Evolutionary conservation across 768 basidiomycete genomes (phyloP), one percentile per base, ranked within the genome.

Genomic region (Scleroderma citrinum): DNA sequence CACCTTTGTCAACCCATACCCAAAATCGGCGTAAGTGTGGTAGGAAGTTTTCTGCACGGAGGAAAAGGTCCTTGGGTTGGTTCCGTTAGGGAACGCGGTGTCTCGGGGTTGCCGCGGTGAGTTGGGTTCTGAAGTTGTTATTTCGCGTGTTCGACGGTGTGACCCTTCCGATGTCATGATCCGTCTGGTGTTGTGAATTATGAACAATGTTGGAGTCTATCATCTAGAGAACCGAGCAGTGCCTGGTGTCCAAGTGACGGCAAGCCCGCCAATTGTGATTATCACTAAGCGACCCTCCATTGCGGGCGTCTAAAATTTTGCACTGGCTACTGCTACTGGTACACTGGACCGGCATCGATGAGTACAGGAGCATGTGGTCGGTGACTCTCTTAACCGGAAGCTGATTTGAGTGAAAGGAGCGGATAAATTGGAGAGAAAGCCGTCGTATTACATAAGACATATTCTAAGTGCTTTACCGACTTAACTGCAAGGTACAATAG

Each of bases 371-470:
- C 4, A 4, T 8, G 26, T 29, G 26, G 5, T 35, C 34, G 34
- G 34, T 13, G 5, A 35, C 34, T 35, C 34, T 13, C n/a, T 13
- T 7, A 7, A 13, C 12, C 34, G 13, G 12, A 32, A 13, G 31
- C 31, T 13, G 31, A 13, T 32, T 32, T 13, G 34, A 6, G n/a
- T 5, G 34, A 5, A 6, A 6, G n/a, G 12, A 3, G 12, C 12
- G 13, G 34, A 35, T 6, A 35, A 35, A 35, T 14, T 35, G 34
- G 17, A 62, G 59, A 52, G 43, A 43, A 53, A 61, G 42, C 64
- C 61, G 61, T 54, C 64, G 66, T 63, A 66, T 59, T 63, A 66
- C 59, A 59, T 59, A 10, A 5, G 32, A 34, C 21, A 44, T 57
- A 17, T 47, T 30, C 14, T 31, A 44, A 26, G 10, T 44, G 6